phyloP scores from a whole-genome alignment of 352 stramenopile species.

The Pythium phragmiticola region DNA sequence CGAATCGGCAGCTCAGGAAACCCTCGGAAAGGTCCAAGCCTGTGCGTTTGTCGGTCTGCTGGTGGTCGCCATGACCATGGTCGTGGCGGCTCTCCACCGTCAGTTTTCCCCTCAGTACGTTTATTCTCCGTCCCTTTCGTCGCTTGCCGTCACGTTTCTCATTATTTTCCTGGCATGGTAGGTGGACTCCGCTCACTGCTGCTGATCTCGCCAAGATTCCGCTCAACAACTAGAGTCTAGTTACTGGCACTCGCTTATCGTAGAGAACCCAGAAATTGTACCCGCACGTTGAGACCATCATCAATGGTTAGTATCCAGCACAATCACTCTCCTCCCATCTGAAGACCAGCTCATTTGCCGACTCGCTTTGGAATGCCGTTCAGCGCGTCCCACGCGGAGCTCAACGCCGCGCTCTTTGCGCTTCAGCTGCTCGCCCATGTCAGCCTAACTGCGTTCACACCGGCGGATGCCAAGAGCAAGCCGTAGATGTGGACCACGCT shows the following conservation, averaged over 20 bases:
- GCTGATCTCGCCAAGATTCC: conserved; percentile 14
- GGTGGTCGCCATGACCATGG: conserved; percentile 11
- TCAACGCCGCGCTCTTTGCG: conserved; percentile 56
- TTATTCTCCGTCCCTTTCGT: neutral
- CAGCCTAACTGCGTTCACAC: conserved; percentile 32
- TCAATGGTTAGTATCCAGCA: no score
- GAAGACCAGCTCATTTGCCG: no score
- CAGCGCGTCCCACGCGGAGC: conserved; percentile 30
- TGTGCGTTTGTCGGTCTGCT: conserved; percentile 13
- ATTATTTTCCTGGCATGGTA: neutral
- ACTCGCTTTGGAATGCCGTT: no score
- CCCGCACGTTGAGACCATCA: no score
- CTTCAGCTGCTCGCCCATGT: conserved; percentile 48
- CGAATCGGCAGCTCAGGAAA: conserved; percentile 6
- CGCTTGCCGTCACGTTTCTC: neutral
- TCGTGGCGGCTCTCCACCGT: conserved; percentile 6
- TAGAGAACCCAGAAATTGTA: no score
- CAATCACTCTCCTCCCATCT: no score
- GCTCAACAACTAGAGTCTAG: conserved; percentile 8
- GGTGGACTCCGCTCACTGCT: conserved; percentile 11
- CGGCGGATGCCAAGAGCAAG: conserved; percentile 31
- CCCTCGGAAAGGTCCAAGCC: conserved; percentile 15
- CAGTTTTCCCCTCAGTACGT: conserved; percentile 20
- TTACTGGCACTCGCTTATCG: no score
- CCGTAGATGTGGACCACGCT: conserved; percentile 41